phyloP scores from a whole-genome alignment of 768 basidiomycete species.

The Agrocybe praecox region DNA sequence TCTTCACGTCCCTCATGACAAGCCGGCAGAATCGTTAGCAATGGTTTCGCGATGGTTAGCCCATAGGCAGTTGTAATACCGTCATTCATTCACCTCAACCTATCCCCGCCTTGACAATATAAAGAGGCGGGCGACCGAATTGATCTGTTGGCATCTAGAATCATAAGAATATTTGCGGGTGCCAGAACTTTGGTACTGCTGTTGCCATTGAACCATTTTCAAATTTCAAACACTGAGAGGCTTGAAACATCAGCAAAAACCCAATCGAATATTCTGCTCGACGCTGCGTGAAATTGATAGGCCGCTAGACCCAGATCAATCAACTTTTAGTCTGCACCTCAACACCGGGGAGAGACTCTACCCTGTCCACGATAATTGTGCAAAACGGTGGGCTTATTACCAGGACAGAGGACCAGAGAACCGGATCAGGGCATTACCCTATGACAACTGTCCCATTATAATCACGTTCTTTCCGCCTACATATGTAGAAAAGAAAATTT shows the following conservation, averaged over 20 bases:
- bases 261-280: background rate
- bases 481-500: background rate
- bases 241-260: background rate
- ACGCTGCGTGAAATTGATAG: background rate
- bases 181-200: background rate
- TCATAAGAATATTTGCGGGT: background rate
- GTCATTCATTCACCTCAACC: background rate
- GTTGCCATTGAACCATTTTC: background rate
- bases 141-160: conserved; percentile 4
- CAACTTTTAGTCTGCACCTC: background rate
- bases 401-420: conserved; percentile 6
- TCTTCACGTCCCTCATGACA: conserved; percentile 65
- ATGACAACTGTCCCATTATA: conserved; percentile 15
- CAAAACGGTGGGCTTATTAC: no score
- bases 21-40: conserved; percentile 61
- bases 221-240: background rate
- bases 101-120: background rate
- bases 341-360: no score
- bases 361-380: no score
- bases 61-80: conserved; percentile 35
- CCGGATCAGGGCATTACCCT: conserved; percentile 14
- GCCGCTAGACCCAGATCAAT: no score
- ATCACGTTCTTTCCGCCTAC: background rate
- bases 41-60: conserved; percentile 71
- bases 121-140: background rate